These are phyloP conservation scores for Darksidea phi DNA, from an alignment of 495 filamentous ascomycete species.

Conservation along the genomic window DNA sequence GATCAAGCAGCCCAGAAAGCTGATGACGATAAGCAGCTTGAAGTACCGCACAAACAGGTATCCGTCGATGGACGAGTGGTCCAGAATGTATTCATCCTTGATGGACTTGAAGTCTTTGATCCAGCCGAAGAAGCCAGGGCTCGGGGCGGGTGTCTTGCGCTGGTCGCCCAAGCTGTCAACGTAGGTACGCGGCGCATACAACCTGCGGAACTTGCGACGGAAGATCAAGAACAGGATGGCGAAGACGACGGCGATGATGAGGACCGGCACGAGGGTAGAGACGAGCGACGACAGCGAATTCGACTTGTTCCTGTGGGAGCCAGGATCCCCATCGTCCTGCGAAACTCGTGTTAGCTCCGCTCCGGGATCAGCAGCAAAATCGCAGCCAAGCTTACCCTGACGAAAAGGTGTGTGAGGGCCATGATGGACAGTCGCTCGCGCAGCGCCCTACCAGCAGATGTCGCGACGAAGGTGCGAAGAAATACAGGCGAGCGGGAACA, in stretches of 20 bases:
- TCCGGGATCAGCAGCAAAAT: too few species aligned
- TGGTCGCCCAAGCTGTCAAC: constrained; percentile 68
- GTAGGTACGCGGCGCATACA: constrained; percentile 88
- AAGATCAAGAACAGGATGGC: constrained; percentile 72
- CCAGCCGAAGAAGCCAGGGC: constrained; percentile 69
- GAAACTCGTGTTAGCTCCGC: not conserved
- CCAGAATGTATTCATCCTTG: constrained; percentile 78
- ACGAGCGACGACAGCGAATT: constrained; percentile 60
- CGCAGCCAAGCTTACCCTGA: too few species aligned
- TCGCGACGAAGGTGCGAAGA: too few species aligned
- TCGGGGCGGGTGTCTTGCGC: constrained; percentile 57
- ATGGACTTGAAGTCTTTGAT: constrained; percentile 71
- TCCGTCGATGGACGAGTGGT: constrained; percentile 82
- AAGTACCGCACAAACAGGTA: constrained; percentile 48
- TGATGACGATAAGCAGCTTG: constrained; percentile 44
- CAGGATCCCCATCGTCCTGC: constrained; percentile 19
- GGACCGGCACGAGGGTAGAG: constrained; percentile 68
- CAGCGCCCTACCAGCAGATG: not conserved
- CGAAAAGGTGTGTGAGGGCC: not conserved
- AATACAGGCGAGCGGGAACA: not conserved
- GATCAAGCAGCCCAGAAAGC: constrained; percentile 46
- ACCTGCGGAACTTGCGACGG: constrained; percentile 66
- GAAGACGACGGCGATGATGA: constrained; percentile 64
- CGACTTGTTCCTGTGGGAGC: constrained; percentile 35
- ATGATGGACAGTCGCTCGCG: not conserved